Evolutionary conservation across 1,284 basidiomycete species (phyloP).

Genomic region (Rhodotorula sp.): DNA sequence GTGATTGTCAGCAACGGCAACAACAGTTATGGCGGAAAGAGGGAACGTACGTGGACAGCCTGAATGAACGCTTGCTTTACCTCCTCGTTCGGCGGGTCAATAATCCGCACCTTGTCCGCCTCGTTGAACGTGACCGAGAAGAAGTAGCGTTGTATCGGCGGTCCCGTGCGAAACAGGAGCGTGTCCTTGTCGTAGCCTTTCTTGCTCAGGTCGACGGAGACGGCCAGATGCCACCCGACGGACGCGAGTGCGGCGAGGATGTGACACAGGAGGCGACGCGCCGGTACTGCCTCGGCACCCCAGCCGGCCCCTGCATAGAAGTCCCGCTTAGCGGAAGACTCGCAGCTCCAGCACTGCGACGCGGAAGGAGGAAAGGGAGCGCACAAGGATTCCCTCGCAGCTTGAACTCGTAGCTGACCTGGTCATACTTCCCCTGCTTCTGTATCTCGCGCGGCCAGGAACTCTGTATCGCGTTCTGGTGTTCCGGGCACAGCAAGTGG

Average conservation of each 20-base stretch:
- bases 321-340: background rate
- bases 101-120: background rate
- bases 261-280: background rate
- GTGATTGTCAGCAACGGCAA: background rate
- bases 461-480: background rate
- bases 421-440: background rate
- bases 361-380: background rate
- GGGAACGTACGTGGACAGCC: background rate
- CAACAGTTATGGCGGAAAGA: background rate
- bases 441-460: background rate
- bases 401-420: background rate
- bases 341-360: rapidly evolving
- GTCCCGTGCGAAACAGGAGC: constrained; percentile 1
- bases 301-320: background rate
- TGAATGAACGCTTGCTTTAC: background rate
- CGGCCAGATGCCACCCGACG: background rate
- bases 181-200: constrained; percentile 2
- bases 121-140: background rate
- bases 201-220: background rate
- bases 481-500: too few relatives aligned
- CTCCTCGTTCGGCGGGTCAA: background rate
- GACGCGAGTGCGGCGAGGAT: background rate
- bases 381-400: background rate
- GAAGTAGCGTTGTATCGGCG: background rate
- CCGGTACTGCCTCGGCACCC: background rate